These are phyloP conservation scores for Tylopilus sp. DNA, from an alignment of 768 basidiomycete genomes.

Conservation along the genomic window DNA sequence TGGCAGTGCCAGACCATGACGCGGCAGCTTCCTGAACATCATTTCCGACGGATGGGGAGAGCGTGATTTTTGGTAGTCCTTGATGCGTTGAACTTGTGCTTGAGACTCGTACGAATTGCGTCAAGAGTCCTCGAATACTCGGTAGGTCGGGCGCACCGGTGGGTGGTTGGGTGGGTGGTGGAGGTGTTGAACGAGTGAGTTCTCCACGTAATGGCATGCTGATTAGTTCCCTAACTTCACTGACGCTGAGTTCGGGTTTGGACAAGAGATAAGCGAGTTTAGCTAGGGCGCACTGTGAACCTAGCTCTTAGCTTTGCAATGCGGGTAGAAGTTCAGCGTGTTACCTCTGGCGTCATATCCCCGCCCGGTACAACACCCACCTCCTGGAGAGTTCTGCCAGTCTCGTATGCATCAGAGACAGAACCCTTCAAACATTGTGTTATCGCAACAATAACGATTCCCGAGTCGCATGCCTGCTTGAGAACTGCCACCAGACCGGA, in stretches of 20 bases:
- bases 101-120: slow-evolving; percentile 68
- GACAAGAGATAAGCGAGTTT: slow-evolving; percentile 90
- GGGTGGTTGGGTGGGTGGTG: slow-evolving; percentile 40
- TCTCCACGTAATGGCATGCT: slow-evolving; percentile 84
- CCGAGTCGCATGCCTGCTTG: slow-evolving; percentile 76
- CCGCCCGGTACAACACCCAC: slow-evolving; percentile 81
- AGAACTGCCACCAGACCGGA: slow-evolving; percentile 71
- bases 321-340: not conserved
- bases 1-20: slow-evolving; percentile 76
- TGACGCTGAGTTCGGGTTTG: slow-evolving; percentile 67
- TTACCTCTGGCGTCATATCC: slow-evolving; percentile 95
- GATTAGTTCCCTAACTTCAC: slow-evolving; percentile 73
- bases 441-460: slow-evolving; percentile 87
- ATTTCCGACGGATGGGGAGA: slow-evolving; percentile 34
- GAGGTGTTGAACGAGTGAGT: slow-evolving; percentile 55
- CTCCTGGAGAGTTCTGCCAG: slow-evolving; percentile 63
- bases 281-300: slow-evolving; percentile 73
- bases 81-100: slow-evolving; percentile 38
- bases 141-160: slow-evolving; percentile 47
- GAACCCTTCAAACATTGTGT: slow-evolving; percentile 87
- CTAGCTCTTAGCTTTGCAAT: slow-evolving; percentile 1
- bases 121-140: slow-evolving; percentile 60
- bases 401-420: slow-evolving; percentile 82
- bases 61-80: slow-evolving; percentile 36
- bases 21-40: slow-evolving; percentile 45